These are phyloP conservation scores for Fraxinus anomala DNA, from an alignment of 257 asterid species.

Conservation along the genomic window DNA sequence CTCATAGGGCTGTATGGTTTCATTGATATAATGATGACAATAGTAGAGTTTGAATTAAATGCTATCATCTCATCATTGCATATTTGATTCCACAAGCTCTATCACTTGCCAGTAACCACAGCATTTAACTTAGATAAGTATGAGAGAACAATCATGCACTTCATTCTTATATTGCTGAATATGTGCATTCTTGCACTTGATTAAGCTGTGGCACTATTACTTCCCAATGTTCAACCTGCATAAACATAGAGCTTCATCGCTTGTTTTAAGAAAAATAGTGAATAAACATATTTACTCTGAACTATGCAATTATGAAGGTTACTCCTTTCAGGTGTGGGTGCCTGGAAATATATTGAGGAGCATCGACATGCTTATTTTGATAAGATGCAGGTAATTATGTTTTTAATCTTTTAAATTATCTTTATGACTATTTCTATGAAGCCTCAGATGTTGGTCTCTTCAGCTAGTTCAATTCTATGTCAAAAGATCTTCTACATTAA, in stretches of 20 bases:
- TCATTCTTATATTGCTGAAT: conserved; percentile 2
- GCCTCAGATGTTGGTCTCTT: not conserved
- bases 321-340: conserved; percentile 72
- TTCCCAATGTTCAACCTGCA: not conserved
- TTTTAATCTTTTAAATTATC: conserved; percentile 3
- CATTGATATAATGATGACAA: not conserved
- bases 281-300: conserved; percentile 13
- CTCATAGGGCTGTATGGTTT: not conserved
- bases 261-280: not conserved
- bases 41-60: not conserved
- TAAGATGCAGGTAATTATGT: conserved; percentile 82
- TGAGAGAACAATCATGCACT: conserved; percentile 1
- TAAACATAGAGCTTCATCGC: conserved; percentile 10
- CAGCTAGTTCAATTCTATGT: not conserved
- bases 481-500: not conserved
- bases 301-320: conserved; percentile 31
- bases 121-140: not conserved
- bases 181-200: conserved; percentile 5
- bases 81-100: not conserved
- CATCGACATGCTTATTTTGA: conserved; percentile 94
- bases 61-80: not conserved
- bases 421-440: conserved; percentile 10
- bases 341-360: conserved; percentile 83
- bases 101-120: not conserved
- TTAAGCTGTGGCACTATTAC: not conserved